Evolutionary conservation across 768 basidiomycete genomes (phyloP), one percentile per base, ranked within the genome.

Genomic region (Mrakia frigida): DNA sequence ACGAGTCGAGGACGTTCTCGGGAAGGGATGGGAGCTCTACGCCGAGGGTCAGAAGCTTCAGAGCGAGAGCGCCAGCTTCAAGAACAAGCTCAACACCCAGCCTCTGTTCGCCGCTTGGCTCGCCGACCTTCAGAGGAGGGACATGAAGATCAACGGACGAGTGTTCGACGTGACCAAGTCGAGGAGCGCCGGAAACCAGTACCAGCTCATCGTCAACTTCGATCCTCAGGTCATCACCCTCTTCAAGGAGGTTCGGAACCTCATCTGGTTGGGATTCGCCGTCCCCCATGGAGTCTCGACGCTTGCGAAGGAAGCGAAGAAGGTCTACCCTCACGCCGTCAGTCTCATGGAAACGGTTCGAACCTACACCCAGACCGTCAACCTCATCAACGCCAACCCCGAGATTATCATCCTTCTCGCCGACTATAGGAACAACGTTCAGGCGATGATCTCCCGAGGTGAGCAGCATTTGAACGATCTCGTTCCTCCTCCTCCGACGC

Each of bases 11-110:
- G 96, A 98, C 82, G 97, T 99, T 3, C 89, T 99, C 11, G 86
- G 96, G 7, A 96, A 94, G 83, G 96, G 94, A 10, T 99, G 97
- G 96, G 95, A 98, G 81, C 89, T 94, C 77, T 98, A 99, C 80
- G 95, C 96, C n/a, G 97, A 99, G 81, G 97, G 97, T 9, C 94
- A 98, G 84, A 96, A 94, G 80, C 90, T 99, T 1, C 94, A 98
- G 81, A 90, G 91, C 39, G 97, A 98, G 83, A 91, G 89, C 65
- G 85, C 88, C 6, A 91, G 93, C 0, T 99, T 99, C 88, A 89
- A 93, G 65, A 92, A 92, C 84, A 99, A 98, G 84, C 90, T 98
- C 68, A 94, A 98, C 82, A 97, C 95, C 0, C 87, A 90, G 14
- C 92, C 93, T 0, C 91, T 99, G 16, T 98, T 90, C 82, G 95